These are phyloP conservation scores for Brassica napus DNA, from an alignment of 345 rosid species.

Conservation along the genomic window DNA sequence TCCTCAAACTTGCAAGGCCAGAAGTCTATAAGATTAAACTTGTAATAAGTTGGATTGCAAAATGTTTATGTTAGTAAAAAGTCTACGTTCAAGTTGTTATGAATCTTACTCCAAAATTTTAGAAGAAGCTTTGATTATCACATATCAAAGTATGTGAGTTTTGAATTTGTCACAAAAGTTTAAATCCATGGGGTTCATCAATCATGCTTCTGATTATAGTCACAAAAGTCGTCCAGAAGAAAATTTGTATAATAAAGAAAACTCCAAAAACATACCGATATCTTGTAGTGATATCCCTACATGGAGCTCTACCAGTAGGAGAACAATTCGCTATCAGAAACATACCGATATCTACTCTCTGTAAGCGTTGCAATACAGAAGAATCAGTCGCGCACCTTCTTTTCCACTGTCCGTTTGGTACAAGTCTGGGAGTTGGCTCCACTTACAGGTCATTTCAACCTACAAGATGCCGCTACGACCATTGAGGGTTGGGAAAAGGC, in stretches of 20 bases:
- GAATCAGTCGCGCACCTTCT: no score
- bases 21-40: neutral
- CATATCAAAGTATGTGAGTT: neutral
- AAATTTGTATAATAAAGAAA: conserved; percentile 16
- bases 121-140: neutral
- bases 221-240: neutral
- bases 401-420: no score
- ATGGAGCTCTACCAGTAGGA: no score
- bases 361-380: no score
- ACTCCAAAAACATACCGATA: conserved; percentile 9
- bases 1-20: neutral
- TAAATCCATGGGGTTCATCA: neutral
- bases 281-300: no score
- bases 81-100: neutral
- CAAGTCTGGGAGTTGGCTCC: no score
- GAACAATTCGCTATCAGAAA: no score
- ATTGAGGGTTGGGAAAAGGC: no score
- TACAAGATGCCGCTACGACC: no score
- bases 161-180: neutral
- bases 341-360: no score
- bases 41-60: neutral
- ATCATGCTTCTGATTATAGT: neutral
- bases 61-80: neutral
- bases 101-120: neutral
- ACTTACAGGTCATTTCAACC: no score